Evolutionary conservation across 352 stramenopile genomes (phyloP), one percentile per base, ranked within the genome.

Genomic region (Pythium phragmitis): DNA sequence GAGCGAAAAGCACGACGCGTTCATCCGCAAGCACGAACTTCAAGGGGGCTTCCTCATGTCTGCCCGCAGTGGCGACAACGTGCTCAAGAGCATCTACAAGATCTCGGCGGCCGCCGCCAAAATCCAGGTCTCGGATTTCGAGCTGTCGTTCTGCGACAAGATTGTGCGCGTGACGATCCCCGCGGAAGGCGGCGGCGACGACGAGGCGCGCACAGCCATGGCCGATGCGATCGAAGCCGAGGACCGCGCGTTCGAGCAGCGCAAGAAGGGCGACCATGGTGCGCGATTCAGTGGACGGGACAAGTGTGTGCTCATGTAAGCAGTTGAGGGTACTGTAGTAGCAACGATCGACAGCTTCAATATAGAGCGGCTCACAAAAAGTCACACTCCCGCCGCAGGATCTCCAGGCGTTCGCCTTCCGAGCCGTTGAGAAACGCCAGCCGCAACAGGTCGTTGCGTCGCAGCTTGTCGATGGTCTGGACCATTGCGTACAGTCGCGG

Each of bases 31-130:
- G 17, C 79, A 96, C 30, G 41, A 72, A 12, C 65, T 96, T 11
- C 60, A 76, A 17, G 83, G 83, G 12, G 83, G 82, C 12, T 96
- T 96, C 60, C 71, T 95, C 28, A 77, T 93, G 49, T 94, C 88
- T 16, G 88, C 88, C 8, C 79, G 90, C 55, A 95, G 74, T 62
- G 87, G 85, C 1, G 85, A 96, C 70, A 91, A 92, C 36, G 85
- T 96, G 2, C 68, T 93, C 37, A 89, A 87, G 51, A 76, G 74
- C 3, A 83, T 96, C 16, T 93, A 95, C 70, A 76, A 80, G 51
- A 82, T 93, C 39, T 89, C 85, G 2, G 82, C 77, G 11, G 65
- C 74, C 36, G 81, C 86, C 8, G 75, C 85, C 9, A 85, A 85
- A 41, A 82, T 96, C 57, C 69, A 78, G 14, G 68, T 96, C 41